A percentile compares a stretch with the other conserved stretches of the same genome.
Conservation (phyloP, 2,329 filamentous ascomycete genomes). For the Fusarium palustre region DNA sequence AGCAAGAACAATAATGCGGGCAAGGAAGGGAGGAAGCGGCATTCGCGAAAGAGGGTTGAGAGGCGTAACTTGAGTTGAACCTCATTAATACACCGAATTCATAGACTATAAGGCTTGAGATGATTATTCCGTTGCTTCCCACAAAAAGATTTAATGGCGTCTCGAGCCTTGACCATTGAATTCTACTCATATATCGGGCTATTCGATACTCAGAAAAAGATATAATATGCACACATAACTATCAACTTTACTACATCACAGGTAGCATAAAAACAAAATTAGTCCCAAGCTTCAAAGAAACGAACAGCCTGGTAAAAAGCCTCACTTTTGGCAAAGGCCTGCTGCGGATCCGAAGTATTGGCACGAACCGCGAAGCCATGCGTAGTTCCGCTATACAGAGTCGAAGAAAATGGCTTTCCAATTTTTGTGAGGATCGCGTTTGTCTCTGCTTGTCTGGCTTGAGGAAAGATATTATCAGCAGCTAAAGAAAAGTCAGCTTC, state of each 20-base stretch:
- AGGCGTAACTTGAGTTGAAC: background rate
- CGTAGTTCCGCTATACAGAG: slow-evolving; percentile 72
- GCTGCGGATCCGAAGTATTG: slow-evolving; percentile 62
- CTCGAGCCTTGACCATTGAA: no score
- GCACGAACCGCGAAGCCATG: slow-evolving; percentile 79
- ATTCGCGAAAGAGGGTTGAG: background rate
- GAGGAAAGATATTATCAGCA: slow-evolving; percentile 16
- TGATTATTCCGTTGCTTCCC: background rate
- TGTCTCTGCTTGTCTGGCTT: slow-evolving; percentile 22
- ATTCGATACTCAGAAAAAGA: background rate
- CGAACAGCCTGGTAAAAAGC: slow-evolving; percentile 78
- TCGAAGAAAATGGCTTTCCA: slow-evolving; percentile 68
- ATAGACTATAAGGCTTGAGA: background rate
- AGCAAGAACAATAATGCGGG: no score
- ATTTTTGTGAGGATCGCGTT: slow-evolving; percentile 17
- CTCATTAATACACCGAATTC: background rate
- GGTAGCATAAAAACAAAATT: background rate
- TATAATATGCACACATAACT: background rate
- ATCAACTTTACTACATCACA: background rate
- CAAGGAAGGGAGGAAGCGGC: background rate
- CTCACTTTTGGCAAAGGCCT: slow-evolving; percentile 78
- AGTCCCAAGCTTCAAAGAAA: slow-evolving; percentile 72
- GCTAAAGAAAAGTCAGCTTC: slow-evolving; percentile 11
- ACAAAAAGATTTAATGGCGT: background rate
- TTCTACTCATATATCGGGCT: background rate